Evolutionary conservation across 495 filamentous ascomycete genomes (phyloP).

Genomic region (Parachaetomium inaequale): DNA sequence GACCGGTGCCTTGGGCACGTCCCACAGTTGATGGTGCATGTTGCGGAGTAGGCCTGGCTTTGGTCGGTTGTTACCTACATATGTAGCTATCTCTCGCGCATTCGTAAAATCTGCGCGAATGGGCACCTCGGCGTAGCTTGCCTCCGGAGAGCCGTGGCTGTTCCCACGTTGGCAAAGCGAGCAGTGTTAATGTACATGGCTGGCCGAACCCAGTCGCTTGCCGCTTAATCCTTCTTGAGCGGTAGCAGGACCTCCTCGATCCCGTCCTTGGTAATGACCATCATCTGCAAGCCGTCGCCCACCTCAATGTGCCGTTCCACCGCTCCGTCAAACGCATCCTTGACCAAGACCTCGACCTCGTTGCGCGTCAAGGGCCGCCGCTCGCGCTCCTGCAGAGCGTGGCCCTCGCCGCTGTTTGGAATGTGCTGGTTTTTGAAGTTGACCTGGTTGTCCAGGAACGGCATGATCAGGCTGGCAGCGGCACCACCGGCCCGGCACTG

Average conservation of each 20-base stretch:
- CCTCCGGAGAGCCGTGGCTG: not conserved
- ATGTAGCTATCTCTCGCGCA: too few relatives aligned
- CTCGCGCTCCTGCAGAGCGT: constrained; percentile 68
- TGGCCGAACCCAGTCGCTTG: not conserved
- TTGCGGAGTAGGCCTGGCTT: too few relatives aligned
- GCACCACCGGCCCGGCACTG: constrained; percentile 92
- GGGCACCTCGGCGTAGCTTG: too few relatives aligned
- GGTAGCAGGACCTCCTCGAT: constrained; percentile 80
- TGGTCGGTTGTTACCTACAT: too few relatives aligned
- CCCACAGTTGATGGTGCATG: too few relatives aligned
- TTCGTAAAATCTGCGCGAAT: too few relatives aligned
- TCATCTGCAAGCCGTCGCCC: constrained; percentile 92
- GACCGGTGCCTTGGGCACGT: too few relatives aligned
- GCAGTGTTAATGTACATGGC: constrained; percentile 12
- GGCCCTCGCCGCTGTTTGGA: constrained; percentile 80
- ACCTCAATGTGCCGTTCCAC: constrained; percentile 99
- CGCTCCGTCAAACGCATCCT: constrained; percentile 96
- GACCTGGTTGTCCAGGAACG: constrained; percentile 98
- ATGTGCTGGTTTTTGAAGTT: constrained; percentile 99
- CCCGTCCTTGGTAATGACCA: constrained; percentile 82
- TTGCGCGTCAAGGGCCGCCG: constrained; percentile 61
- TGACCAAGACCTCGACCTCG: constrained; percentile 80
- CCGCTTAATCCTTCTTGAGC: constrained; percentile 74
- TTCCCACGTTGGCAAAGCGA: not conserved
- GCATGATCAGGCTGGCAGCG: constrained; percentile 96